Conservation (phyloP, 2,329 filamentous ascomycete genomes). For the Lasiodiplodia citricola region DNA sequence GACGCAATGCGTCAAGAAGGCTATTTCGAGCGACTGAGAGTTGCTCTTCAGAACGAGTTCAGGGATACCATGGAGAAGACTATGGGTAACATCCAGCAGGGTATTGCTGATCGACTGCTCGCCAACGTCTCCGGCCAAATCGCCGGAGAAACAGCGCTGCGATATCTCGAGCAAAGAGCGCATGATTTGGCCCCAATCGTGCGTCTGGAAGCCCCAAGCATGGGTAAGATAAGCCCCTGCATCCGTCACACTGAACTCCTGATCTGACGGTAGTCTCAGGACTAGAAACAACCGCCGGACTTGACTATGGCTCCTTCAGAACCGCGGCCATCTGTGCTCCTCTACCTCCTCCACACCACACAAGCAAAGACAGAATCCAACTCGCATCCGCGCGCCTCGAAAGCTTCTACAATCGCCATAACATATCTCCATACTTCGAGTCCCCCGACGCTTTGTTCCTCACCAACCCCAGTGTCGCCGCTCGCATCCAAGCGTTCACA, state of each 20-base stretch:
- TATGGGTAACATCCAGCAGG: background rate
- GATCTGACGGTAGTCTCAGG: background rate
- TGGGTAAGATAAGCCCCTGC: background rate
- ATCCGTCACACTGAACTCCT: background rate
- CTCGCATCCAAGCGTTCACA: background rate
- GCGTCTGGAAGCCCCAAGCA: background rate
- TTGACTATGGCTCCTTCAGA: rapidly evolving
- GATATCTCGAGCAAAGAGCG: background rate
- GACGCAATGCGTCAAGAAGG: background rate
- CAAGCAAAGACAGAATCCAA: background rate
- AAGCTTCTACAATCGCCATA: background rate
- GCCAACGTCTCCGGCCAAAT: background rate
- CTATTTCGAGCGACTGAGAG: background rate
- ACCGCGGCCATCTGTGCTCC: background rate
- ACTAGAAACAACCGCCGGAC: rapidly evolving
- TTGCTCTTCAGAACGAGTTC: background rate
- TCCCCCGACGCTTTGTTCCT: background rate
- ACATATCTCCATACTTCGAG: background rate
- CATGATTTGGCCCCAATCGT: background rate
- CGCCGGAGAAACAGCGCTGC: background rate
- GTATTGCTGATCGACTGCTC: background rate
- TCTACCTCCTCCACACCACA: background rate
- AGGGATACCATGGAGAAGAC: background rate
- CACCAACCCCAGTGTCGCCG: background rate
- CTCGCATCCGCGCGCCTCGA: background rate